A percentile compares a stretch with the other conserved stretches of the same genome.
Evolutionary conservation across 2,329 filamentous ascomycete genomes (phyloP).

Genomic region (Clarireedia paspali): DNA sequence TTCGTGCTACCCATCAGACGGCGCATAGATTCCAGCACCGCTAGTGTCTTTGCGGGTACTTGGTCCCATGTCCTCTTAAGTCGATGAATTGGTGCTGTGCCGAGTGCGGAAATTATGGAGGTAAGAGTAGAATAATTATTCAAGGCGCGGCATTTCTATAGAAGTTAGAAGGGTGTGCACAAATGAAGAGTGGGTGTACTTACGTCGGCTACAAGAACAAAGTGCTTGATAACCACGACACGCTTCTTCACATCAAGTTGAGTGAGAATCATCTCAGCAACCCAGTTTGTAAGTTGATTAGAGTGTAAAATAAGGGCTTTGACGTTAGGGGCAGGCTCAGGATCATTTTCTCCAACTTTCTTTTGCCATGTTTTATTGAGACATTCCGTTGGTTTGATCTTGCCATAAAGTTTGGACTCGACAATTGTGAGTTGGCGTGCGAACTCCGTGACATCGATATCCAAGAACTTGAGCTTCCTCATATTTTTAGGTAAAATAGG

Average conservation of each 20-base stretch:
- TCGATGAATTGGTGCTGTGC: slow-evolving; percentile 89
- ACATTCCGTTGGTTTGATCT: slow-evolving; percentile 93
- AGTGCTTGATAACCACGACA: slow-evolving; percentile 97
- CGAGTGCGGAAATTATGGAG: slow-evolving; percentile 92
- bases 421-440: slow-evolving; percentile 97
- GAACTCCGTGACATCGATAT: slow-evolving; percentile 93
- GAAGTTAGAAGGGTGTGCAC: slow-evolving; percentile 21
- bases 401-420: slow-evolving; percentile 87
- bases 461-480: slow-evolving; percentile 98
- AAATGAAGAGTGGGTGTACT: slow-evolving; percentile 31
- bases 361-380: slow-evolving; percentile 99
- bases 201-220: slow-evolving; percentile 92
- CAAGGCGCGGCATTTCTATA: slow-evolving; percentile 79
- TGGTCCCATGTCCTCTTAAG: slow-evolving; percentile 91
- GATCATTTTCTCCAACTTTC: slow-evolving; percentile 73
- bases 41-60: slow-evolving; percentile 76
- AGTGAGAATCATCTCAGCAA: slow-evolving; percentile 95
- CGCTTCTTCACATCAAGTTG: slow-evolving; percentile 93
- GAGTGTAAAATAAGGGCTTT: slow-evolving; percentile 96
- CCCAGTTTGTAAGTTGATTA: slow-evolving; percentile 98
- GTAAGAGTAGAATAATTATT: slow-evolving; percentile 98
- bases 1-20: slow-evolving; percentile 94
- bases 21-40: slow-evolving; percentile 81
- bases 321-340: slow-evolving; percentile 85
- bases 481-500: slow-evolving; percentile 98